These are phyloP conservation scores for Vanrija sp. DNA, from an alignment of 1,284 basidiomycete species.

Conservation along the genomic window DNA sequence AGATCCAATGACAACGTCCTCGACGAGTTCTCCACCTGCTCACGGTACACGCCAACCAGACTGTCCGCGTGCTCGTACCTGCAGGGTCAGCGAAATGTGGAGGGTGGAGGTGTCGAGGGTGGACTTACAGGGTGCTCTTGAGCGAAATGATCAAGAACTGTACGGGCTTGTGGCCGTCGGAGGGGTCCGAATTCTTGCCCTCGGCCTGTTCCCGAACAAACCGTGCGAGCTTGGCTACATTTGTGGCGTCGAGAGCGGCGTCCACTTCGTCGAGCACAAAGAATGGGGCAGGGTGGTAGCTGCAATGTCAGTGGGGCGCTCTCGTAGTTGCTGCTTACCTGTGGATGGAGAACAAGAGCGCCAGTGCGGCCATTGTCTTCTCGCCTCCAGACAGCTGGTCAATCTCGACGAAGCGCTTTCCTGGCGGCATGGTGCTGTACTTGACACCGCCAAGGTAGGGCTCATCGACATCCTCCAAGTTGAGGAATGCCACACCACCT, in stretches of 20 bases:
- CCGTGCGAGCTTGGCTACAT: slow-evolving; percentile 86
- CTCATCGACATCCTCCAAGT: slow-evolving; percentile 95
- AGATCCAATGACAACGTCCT: slow-evolving; percentile 77
- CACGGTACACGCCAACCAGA: slow-evolving; percentile 87
- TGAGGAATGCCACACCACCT: slow-evolving; percentile 94
- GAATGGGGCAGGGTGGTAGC: slow-evolving; percentile 96
- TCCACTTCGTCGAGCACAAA: slow-evolving; percentile 99
- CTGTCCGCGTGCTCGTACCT: slow-evolving; percentile 86
- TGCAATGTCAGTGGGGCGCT: slow-evolving; percentile 40
- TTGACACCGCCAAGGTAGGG: slow-evolving; percentile 94
- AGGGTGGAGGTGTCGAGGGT: background rate
- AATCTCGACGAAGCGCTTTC: slow-evolving; percentile 99
- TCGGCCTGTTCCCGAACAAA: slow-evolving; percentile 74
- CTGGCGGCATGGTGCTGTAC: slow-evolving; percentile 98
- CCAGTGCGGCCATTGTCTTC: slow-evolving; percentile 95
- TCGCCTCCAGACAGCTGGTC: slow-evolving; percentile 97
- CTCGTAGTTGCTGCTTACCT: slow-evolving; percentile 56
- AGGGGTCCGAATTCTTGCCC: slow-evolving; percentile 51
- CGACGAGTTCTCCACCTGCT: slow-evolving; percentile 89
- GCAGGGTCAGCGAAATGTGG: background rate
- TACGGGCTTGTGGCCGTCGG: slow-evolving; percentile 52
- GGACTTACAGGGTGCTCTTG: slow-evolving; percentile 51
- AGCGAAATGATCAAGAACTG: slow-evolving; percentile 97
- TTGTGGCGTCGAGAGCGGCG: slow-evolving; percentile 92
- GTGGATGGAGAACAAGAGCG: slow-evolving; percentile 93